Percentiles rank a stretch among this genome's conserved stretches.
Evolutionary conservation across 1,284 basidiomycete species (phyloP).

Genomic region (Puccinia polysora): DNA sequence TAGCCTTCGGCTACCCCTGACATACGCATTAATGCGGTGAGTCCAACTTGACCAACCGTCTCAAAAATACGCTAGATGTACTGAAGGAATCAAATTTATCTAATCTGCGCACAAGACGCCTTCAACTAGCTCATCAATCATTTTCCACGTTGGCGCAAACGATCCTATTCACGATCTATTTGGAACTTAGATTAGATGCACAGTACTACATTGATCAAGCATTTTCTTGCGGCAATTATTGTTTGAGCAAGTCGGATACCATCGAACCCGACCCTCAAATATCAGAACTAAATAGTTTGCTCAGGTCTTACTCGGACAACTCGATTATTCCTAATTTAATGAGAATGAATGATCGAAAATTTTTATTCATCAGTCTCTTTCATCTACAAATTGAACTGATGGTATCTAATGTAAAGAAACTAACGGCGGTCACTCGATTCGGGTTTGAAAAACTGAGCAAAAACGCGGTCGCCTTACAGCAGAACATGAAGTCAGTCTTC

Average conservation of each 20-base stretch:
- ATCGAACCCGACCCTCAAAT: constrained; percentile 86
- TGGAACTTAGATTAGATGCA: constrained; percentile 79
- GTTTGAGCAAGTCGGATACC: constrained; percentile 59
- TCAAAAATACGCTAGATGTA: neutral
- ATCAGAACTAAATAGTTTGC: constrained; percentile 75
- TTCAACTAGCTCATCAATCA: constrained; percentile 80
- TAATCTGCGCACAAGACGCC: constrained; percentile 61
- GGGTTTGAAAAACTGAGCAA: constrained; percentile 84
- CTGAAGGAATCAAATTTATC: neutral
- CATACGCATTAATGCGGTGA: constrained; percentile 25
- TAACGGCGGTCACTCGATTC: constrained; percentile 68
- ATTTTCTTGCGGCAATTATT: constrained; percentile 42
- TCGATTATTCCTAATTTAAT: constrained; percentile 64
- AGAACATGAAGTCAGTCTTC: constrained; percentile 69
- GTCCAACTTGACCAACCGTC: neutral
- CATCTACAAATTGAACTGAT: constrained; percentile 77
- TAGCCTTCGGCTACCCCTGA: constrained; percentile 65
- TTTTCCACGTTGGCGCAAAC: constrained; percentile 81
- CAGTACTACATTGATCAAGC: constrained; percentile 69
- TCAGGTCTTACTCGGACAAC: constrained; percentile 69
- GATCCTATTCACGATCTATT: constrained; percentile 79
- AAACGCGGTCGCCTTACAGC: constrained; percentile 86
- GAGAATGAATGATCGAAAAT: constrained; percentile 49
- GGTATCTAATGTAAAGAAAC: constrained; percentile 67
- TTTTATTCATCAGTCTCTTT: constrained; percentile 81